Evolutionary conservation across 139 green algal genomes (phyloP).

Genomic region (Tetraselmis striata): DNA sequence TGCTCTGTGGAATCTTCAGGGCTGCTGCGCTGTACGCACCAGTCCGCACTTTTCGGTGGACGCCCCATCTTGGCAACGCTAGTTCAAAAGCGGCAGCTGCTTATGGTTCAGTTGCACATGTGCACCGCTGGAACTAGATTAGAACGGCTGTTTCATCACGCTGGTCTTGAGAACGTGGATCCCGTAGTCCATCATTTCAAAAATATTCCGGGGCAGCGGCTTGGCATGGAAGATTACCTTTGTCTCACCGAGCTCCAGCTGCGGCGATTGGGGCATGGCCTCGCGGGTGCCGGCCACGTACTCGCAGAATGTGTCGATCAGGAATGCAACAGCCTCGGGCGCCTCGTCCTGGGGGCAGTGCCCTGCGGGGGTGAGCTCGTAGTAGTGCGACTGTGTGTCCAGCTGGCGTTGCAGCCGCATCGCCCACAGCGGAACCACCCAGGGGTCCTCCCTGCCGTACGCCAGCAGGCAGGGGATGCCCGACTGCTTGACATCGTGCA

Average conservation of each 20-base stretch:
- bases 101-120: too few species aligned
- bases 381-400: slow-evolving; percentile 29
- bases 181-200: background rate
- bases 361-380: slow-evolving; percentile 41
- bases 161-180: background rate
- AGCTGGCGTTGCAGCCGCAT: slow-evolving; percentile 16
- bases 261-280: background rate
- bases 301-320: background rate
- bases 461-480: slow-evolving; percentile 18
- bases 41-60: too few species aligned
- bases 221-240: background rate
- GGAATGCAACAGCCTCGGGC: slow-evolving; percentile 17
- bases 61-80: too few species aligned
- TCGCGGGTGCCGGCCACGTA: background rate
- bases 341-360: slow-evolving; percentile 64
- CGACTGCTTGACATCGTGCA: slow-evolving; percentile 27
- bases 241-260: background rate
- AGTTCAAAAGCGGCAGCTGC: too few species aligned
- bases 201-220: background rate
- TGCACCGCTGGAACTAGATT: too few species aligned
- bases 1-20: too few species aligned
- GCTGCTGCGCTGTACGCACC: too few species aligned
- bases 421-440: slow-evolving; percentile 62
- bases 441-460: slow-evolving; percentile 50
- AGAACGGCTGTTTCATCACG: background rate